A percentile compares a stretch with the other conserved stretches of the same genome.
Evolutionary conservation across 2,329 filamentous ascomycete genomes (phyloP).

Genomic region (Mariannaea elegans): DNA sequence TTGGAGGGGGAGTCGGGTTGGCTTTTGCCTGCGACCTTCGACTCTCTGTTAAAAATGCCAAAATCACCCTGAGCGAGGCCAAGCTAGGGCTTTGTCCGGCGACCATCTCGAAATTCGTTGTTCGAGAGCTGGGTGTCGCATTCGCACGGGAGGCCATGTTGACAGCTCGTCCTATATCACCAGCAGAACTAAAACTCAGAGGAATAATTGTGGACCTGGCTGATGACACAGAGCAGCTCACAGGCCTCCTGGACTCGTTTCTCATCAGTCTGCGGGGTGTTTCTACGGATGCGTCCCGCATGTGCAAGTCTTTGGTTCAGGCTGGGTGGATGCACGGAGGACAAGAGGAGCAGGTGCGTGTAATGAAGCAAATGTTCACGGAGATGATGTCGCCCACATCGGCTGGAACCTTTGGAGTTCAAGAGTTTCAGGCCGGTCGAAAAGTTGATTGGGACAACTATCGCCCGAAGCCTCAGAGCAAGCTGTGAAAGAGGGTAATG

Average conservation of each 20-base stretch:
- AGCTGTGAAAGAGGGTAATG: too few species aligned
- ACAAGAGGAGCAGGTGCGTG: conserved; percentile 4
- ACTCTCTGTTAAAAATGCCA: conserved; percentile 28
- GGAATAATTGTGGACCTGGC: conserved; percentile 32
- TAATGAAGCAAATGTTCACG: conserved; percentile 24
- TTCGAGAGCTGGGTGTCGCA: conserved; percentile 49
- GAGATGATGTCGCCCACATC: conserved; percentile 30
- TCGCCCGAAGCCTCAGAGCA: background rate
- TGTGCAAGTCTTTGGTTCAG: conserved; percentile 46
- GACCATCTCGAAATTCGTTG: conserved; percentile 50
- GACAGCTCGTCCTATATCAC: conserved; percentile 41
- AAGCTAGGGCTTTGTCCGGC: conserved; percentile 50
- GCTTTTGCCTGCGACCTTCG: conserved; percentile 54
- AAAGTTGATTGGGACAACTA: conserved; percentile 30
- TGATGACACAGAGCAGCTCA: background rate
- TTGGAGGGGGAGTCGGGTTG: conserved; percentile 54
- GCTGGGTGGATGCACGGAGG: conserved; percentile 37
- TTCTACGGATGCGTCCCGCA: conserved; percentile 42
- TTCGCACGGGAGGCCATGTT: conserved; percentile 51
- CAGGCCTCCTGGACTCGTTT: conserved; percentile 33
- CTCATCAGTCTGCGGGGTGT: conserved; percentile 34
- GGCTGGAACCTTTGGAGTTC: conserved; percentile 21
- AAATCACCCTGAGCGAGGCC: conserved; percentile 49
- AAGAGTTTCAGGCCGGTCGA: conserved; percentile 29
- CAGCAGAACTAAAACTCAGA: conserved; percentile 35